Conservation (phyloP, 1,284 basidiomycete species). For the Cryptococcus neoformans region DNA sequence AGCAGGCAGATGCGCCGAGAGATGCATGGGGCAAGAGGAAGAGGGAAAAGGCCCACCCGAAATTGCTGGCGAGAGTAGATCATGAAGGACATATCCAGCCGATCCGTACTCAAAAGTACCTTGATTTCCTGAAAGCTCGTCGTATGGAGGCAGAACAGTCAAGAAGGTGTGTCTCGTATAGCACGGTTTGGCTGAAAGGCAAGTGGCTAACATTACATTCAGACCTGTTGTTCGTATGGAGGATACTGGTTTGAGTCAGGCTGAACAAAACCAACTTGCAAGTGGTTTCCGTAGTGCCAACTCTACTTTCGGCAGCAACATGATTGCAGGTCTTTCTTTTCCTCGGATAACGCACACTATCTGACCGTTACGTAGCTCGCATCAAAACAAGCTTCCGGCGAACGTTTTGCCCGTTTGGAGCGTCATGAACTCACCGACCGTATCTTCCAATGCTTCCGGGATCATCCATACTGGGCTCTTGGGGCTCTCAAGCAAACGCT, state of each 20-base stretch:
- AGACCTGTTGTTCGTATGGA: constrained; percentile 50
- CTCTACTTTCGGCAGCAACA: constrained; percentile 33
- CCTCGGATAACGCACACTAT: background rate
- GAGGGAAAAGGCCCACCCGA: constrained; percentile 34
- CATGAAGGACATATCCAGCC: constrained; percentile 45
- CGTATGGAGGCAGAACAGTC: constrained; percentile 48
- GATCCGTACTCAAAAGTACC: constrained; percentile 46
- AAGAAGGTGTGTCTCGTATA: constrained; percentile 34
- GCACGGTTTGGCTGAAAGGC: background rate
- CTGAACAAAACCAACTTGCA: constrained; percentile 40
- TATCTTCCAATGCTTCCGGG: constrained; percentile 75
- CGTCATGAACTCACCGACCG: constrained; percentile 83
- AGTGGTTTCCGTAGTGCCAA: constrained; percentile 36
- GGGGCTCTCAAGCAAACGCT: constrained; percentile 73
- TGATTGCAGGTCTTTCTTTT: constrained; percentile 25
- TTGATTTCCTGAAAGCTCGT: constrained; percentile 49
- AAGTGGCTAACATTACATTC: background rate
- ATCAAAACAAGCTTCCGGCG: constrained; percentile 47
- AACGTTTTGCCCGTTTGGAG: constrained; percentile 86
- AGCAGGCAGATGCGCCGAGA: background rate
- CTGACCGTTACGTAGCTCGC: constrained; percentile 6
- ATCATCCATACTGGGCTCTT: constrained; percentile 78
- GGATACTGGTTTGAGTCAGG: constrained; percentile 32
- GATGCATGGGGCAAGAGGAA: constrained; percentile 26
- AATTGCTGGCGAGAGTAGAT: constrained; percentile 34